phyloP scores from a whole-genome alignment of 768 basidiomycete species.

The Lentinula sp. region DNA sequence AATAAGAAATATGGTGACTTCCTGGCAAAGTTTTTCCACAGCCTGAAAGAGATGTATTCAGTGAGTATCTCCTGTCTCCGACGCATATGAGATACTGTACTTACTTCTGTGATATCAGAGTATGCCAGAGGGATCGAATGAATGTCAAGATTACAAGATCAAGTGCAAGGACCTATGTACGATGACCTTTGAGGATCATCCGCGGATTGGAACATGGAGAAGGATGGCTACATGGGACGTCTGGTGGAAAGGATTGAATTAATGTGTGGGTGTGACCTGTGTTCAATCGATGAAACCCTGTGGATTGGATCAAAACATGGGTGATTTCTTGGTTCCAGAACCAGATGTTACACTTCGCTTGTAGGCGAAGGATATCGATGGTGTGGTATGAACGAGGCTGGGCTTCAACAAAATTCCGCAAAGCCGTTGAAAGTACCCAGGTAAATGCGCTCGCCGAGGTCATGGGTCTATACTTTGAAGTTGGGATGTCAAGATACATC shows the following conservation, averaged over 20 bases:
- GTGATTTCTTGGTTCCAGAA: no score
- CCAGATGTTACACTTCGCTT: neutral
- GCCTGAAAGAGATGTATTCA: slow-evolving; percentile 42
- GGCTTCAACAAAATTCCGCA: neutral
- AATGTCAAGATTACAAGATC: slow-evolving; percentile 4
- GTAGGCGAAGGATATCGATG: neutral
- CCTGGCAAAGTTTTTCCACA: slow-evolving; percentile 36
- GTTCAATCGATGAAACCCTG: neutral
- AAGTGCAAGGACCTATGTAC: neutral
- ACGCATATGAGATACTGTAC: neutral
- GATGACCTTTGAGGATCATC: neutral
- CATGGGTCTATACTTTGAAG: neutral
- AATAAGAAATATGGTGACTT: slow-evolving; percentile 35
- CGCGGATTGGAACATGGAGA: neutral
- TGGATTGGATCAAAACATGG: neutral
- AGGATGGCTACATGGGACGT: neutral
- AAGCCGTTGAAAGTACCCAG: neutral
- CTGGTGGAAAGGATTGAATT: neutral
- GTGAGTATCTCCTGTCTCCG: slow-evolving; percentile 23
- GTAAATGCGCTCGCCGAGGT: neutral
- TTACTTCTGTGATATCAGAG: neutral
- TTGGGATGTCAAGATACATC: neutral
- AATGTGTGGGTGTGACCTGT: neutral
- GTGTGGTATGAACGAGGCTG: neutral
- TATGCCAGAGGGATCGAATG: neutral